Evolutionary conservation across 2,329 filamentous ascomycete species (phyloP), one percentile per base, ranked within the genome.

Genomic region (Clarireedia hainanense): DNA sequence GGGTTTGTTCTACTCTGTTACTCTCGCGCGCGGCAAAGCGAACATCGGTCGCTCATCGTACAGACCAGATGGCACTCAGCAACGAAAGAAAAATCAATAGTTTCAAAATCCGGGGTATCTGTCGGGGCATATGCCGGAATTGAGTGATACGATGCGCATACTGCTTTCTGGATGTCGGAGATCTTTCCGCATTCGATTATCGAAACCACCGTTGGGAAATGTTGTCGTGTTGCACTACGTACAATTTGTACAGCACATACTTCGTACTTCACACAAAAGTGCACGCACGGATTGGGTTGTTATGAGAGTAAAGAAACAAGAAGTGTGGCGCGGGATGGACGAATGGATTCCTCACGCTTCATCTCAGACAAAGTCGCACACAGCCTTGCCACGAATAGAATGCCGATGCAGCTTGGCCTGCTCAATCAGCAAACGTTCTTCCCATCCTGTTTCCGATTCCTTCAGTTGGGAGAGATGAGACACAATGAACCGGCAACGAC

Each of bases 71-170:
- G 30, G 30, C 30, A 34, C 30, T 34, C 30, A 34, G 27, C 27
- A 30, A 10, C 27, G 37, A 20, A n/a, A 9, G 15, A 37, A 30
- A 40, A 48, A 30, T 48, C 52, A 24, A 48, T 54, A 36, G 45
- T 54, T 40, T 39, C 52, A 48, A 24, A 48, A 54, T 54, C 52
- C 20, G 52, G 45, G 45, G 52, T 54, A 48, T 47, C 42, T 52
- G 14, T 42, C 20, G 14, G 39, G 42, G 23, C 23, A 46, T 43
- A 43, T 43, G 23, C 40, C 17, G 23, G 17, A 20, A 43, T 43
- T 47, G 43, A 14, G 20, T 24, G 23, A 47, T 24, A 24, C 20
- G 15, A 42, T 39, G 34, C 37, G 24, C 40, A 30, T 12, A 47
- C 37, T 20, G 20, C n/a, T 9, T 26, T 17, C 23, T 47, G 10